Conservation (phyloP, 805 yeast species). For the Suhomyces canberraensis region DNA sequence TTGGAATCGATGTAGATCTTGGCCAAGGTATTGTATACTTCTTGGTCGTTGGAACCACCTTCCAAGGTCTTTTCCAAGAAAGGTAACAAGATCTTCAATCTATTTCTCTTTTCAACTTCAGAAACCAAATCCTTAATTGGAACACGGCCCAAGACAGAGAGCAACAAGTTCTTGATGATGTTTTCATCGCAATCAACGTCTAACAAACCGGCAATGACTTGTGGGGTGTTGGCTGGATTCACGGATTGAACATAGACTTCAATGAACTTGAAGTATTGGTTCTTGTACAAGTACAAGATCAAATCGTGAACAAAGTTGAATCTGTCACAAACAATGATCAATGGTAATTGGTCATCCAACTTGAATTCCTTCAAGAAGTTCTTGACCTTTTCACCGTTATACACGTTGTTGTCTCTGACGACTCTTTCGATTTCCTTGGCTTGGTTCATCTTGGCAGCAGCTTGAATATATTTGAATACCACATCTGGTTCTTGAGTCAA, state of each 20-base stretch:
- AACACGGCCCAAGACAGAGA: constrained; percentile 89
- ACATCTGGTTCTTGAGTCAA: constrained; percentile 92
- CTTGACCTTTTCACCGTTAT: constrained; percentile 96
- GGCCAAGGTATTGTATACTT: constrained; percentile 91
- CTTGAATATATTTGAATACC: constrained; percentile 91
- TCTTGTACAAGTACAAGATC: constrained; percentile 88
- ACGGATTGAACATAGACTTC: constrained; percentile 98
- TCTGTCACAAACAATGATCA: constrained; percentile 94
- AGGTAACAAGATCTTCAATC: constrained; percentile 87
- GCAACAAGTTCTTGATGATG: constrained; percentile 75
- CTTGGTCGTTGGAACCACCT: constrained; percentile 84
- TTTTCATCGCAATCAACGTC: constrained; percentile 97
- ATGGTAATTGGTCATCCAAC: constrained; percentile 91
- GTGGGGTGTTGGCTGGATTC: constrained; percentile 92
- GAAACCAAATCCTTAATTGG: constrained; percentile 85
- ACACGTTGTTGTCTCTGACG: constrained; percentile 89
- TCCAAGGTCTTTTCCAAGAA: constrained; percentile 85
- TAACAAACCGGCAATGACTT: constrained; percentile 90
- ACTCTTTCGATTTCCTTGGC: constrained; percentile 92
- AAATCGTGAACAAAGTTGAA: constrained; percentile 89
- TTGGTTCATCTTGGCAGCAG: constrained; percentile 89
- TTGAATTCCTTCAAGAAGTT: constrained; percentile 93
- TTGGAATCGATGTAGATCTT: constrained; percentile 97
- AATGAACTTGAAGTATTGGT: constrained; percentile 92
- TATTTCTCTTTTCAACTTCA: constrained; percentile 95